Conservation (phyloP, 768 basidiomycete species). For the Kwoniella heveanensis region DNA sequence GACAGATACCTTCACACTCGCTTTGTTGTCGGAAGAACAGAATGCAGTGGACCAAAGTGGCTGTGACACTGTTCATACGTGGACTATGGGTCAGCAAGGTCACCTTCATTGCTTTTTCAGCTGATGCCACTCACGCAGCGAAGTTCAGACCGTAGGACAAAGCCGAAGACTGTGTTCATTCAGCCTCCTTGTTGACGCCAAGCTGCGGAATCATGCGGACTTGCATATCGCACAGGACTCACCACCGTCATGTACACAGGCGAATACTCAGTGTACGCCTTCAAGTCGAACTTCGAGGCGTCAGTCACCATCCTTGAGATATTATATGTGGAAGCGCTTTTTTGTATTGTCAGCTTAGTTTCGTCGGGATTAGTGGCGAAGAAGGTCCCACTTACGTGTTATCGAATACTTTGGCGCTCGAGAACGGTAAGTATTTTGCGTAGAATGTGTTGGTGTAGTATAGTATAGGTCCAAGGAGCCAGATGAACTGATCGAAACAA, state of each 20-base stretch:
- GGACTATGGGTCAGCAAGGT: not conserved
- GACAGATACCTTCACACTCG: not conserved
- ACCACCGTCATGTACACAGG: conserved; percentile 17
- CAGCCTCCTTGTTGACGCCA: too few relatives aligned
- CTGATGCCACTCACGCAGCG: conserved; percentile 17
- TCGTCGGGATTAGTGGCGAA: not conserved
- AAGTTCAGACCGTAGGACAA: conserved; percentile 24
- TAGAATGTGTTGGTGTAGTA: conserved; percentile 56
- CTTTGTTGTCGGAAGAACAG: conserved; percentile 65
- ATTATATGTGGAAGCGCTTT: conserved; percentile 21
- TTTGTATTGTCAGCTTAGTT: not conserved
- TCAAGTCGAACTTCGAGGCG: conserved; percentile 19
- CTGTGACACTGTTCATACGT: conserved; percentile 34
- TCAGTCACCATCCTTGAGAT: conserved; percentile 25
- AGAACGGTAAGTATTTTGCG: conserved; percentile 33
- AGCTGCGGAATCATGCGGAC: too few relatives aligned
- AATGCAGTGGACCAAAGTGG: conserved; percentile 59
- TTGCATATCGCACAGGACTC: too few relatives aligned
- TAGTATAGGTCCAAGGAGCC: conserved; percentile 66
- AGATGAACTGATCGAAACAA: conserved; percentile 31
- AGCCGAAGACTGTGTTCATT: conserved; percentile 7
- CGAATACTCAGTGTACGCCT: conserved; percentile 30
- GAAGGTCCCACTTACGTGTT: conserved; percentile 22
- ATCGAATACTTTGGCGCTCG: conserved; percentile 25
- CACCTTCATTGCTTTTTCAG: not conserved